phyloP scores from a whole-genome alignment of 2,329 filamentous ascomycete species.

The Aspergillus fischeri region DNA sequence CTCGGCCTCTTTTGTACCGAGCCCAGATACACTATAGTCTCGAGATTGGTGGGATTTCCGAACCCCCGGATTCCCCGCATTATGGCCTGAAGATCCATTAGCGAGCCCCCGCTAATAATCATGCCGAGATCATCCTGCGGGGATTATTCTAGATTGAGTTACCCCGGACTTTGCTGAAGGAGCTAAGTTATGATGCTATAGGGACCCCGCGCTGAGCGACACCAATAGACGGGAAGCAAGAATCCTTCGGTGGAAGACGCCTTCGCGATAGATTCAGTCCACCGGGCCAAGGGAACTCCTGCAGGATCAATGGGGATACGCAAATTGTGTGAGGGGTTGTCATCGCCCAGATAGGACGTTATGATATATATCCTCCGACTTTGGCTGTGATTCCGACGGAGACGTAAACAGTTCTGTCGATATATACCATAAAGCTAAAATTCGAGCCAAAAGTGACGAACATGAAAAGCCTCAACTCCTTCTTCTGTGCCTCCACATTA shows the following conservation, averaged over 20 bases:
- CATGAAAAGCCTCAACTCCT: not conserved
- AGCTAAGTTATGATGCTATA: not conserved
- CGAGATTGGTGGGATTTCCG: not conserved
- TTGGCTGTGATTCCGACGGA: not conserved
- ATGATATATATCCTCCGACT: not conserved
- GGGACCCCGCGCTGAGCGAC: not conserved
- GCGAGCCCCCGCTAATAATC: not conserved
- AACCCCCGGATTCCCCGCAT: not conserved
- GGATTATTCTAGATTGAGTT: too few relatives aligned
- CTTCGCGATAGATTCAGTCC: not conserved
- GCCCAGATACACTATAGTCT: not conserved
- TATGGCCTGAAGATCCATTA: not conserved
- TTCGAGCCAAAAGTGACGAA: not conserved
- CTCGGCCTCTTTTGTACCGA: not conserved
- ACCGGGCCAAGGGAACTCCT: not conserved
- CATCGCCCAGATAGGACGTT: not conserved
- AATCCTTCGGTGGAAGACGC: not conserved
- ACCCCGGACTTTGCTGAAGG: too few relatives aligned
- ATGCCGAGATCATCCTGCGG: too few relatives aligned
- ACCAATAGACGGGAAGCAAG: not conserved
- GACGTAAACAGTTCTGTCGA: not conserved
- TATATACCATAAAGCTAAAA: too few relatives aligned
- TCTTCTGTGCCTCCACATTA: not conserved
- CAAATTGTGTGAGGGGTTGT: not conserved
- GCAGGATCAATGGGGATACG: not conserved